Conservation (phyloP, 2,329 filamentous ascomycete species). For the Aspergillus uvarum region DNA sequence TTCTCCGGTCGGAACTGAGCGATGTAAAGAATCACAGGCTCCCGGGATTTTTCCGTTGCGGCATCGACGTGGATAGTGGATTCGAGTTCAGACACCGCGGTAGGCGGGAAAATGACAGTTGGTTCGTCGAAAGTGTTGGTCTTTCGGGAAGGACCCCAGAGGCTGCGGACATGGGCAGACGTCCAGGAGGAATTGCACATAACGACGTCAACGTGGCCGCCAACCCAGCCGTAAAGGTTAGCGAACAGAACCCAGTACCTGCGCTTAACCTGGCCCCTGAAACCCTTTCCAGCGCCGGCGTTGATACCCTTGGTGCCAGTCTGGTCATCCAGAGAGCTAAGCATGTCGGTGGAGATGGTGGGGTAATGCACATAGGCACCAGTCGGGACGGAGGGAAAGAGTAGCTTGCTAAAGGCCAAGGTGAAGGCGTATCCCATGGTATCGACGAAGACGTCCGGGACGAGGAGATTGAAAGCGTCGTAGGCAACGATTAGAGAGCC, state of each 20-base stretch:
- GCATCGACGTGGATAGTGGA: slow-evolving; percentile 69
- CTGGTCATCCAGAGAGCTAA: slow-evolving; percentile 71
- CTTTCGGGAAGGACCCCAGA: slow-evolving; percentile 66
- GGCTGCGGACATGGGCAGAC: slow-evolving; percentile 71
- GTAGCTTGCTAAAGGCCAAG: slow-evolving; percentile 74
- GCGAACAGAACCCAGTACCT: slow-evolving; percentile 88
- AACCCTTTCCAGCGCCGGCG: slow-evolving; percentile 74
- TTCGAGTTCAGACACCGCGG: slow-evolving; percentile 82
- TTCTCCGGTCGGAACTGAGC: slow-evolving; percentile 98
- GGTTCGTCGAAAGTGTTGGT: slow-evolving; percentile 45
- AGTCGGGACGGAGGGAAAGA: slow-evolving; percentile 79
- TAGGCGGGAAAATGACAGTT: slow-evolving; percentile 84
- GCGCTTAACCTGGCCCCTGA: slow-evolving; percentile 69
- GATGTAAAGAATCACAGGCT: slow-evolving; percentile 81
- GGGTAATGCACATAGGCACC: slow-evolving; percentile 97
- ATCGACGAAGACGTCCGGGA: slow-evolving; percentile 92
- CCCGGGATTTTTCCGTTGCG: slow-evolving; percentile 66
- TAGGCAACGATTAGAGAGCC: slow-evolving; percentile 85
- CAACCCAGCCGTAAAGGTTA: slow-evolving; percentile 75
- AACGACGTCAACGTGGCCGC: slow-evolving; percentile 81
- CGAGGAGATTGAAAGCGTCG: slow-evolving; percentile 88
- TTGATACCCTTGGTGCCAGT: slow-evolving; percentile 72
- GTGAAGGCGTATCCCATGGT: slow-evolving; percentile 98
- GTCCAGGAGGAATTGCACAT: slow-evolving; percentile 99
- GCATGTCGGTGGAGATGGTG: slow-evolving; percentile 97